phyloP scores from a whole-genome alignment of 352 stramenopile genomes.

The Phytopythium oedochilum region DNA sequence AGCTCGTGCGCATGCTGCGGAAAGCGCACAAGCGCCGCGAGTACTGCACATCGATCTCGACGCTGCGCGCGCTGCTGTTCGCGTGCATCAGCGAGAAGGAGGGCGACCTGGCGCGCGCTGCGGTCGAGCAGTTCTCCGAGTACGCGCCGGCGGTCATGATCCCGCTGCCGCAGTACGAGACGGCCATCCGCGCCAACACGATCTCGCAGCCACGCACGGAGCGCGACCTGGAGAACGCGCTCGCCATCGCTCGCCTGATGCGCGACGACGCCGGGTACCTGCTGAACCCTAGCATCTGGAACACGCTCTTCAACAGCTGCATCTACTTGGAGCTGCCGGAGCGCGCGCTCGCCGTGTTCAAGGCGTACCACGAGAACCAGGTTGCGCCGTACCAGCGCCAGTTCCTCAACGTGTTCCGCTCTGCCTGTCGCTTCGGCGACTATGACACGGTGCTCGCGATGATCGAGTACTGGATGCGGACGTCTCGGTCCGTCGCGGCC shows the following conservation, averaged over 20 bases:
- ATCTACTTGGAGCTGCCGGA: constrained; percentile 28
- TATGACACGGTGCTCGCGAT: constrained; percentile 33
- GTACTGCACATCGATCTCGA: constrained; percentile 19
- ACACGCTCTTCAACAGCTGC: constrained; percentile 38
- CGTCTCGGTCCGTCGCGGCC: constrained; percentile 7
- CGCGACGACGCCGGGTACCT: constrained; percentile 32
- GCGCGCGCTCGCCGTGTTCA: constrained; percentile 35
- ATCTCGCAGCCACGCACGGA: constrained; percentile 17
- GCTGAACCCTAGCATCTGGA: constrained; percentile 36
- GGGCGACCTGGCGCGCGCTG: constrained; percentile 18
- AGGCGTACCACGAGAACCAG: constrained; percentile 27
- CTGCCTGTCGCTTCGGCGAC: constrained; percentile 19
- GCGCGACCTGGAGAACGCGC: constrained; percentile 26
- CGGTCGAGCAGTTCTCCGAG: constrained; percentile 24
- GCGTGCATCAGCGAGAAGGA: constrained; percentile 27
- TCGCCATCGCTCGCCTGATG: constrained; percentile 28
- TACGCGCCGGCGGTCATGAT: constrained; percentile 19
- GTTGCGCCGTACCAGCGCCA: constrained; percentile 29
- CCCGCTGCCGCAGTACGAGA: constrained; percentile 28
- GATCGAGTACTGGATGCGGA: constrained; percentile 26
- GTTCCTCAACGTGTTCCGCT: constrained; percentile 37
- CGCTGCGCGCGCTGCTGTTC: constrained; percentile 22
- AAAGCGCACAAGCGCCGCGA: constrained; percentile 16
- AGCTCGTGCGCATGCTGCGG: constrained; percentile 27
- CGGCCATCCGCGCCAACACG: constrained; percentile 30